Evolutionary conservation across 1,284 basidiomycete species (phyloP).

Genomic region (Rhodotorula sp.): DNA sequence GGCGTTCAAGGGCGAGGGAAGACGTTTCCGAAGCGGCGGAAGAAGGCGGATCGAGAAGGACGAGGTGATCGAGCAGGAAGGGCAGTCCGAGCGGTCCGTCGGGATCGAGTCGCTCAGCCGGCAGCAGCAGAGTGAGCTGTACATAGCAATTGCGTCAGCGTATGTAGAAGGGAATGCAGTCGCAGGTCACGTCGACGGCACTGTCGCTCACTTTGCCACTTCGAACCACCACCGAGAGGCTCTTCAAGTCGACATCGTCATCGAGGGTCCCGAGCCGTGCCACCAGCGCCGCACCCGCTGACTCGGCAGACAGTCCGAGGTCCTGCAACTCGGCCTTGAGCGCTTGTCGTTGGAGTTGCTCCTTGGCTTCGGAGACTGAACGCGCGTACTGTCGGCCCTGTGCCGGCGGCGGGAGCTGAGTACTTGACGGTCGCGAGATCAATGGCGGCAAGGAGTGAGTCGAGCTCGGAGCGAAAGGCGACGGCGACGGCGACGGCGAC

Average conservation of each 20-base stretch:
- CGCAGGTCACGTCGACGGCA: too few species aligned
- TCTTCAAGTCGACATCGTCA: conserved; percentile 23
- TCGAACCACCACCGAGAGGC: conserved; percentile 17
- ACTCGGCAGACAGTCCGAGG: conserved; percentile 35
- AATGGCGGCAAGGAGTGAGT: conserved; percentile 29
- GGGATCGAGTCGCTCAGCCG: conserved; percentile 29
- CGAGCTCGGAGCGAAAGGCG: conserved; percentile 26
- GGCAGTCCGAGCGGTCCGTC: conserved; percentile 5
- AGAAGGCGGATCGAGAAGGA: conserved; percentile 11
- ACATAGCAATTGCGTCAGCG: too few species aligned
- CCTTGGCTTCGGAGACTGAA: conserved; percentile 33
- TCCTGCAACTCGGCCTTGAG: conserved; percentile 40
- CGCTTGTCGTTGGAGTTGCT: conserved; percentile 34
- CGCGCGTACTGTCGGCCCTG: conserved; percentile 21
- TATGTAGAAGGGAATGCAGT: too few species aligned
- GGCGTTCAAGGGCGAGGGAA: neutral
- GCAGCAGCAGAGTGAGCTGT: conserved; percentile 30
- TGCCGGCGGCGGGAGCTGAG: conserved; percentile 23
- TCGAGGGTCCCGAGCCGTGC: conserved; percentile 21
- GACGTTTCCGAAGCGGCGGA: neutral
- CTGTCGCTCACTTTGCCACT: conserved; percentile 35
- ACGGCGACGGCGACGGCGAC: neutral
- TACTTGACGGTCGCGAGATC: conserved; percentile 33
- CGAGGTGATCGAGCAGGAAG: conserved; percentile 38
- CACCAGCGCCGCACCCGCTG: conserved; percentile 34